Evolutionary conservation across 1,139 yeast genomes (phyloP), one percentile per base, ranked within the genome.

Genomic region (Meyerozyma smithsonii): DNA sequence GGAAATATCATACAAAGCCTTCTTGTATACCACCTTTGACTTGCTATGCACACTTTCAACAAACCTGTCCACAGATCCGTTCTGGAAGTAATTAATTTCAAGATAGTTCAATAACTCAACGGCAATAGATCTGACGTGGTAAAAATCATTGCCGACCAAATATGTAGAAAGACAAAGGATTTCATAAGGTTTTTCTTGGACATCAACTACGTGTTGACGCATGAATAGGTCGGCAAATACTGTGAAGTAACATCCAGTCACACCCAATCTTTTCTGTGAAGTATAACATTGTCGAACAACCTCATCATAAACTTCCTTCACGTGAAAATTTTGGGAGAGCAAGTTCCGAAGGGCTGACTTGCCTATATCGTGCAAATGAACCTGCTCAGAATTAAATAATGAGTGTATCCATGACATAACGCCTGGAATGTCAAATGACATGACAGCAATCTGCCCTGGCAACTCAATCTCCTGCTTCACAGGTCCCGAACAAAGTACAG

Each of bases 351-450:
- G 62, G 0, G 97, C 97, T n/a, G 67, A 62, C 28, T 78, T 73
- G 0, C 96, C 97, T 26, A 84, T 59, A 3, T 68, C 77, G 41
- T 77, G 79, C 28, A 84, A 68, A 33, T 72, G 71, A 10, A 82
- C 89, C 36, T 75, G 73, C 5, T 74, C 72, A 0, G 86, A 74
- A 19, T 70, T 67, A 41, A 89, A 72, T 23, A 89, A 64, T 1
- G 88, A 70, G 47, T 83, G 83, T 26, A 89, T 75, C 97, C 97
- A 92, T 20, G 74, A 68, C 60, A 89, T 69, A 28, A 89, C 65
- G 1, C 79, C 81, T 4, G 76, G 69, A 7, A 84, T 72, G 49
- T 87, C 92, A 60, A 89, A 87, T 0, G 90, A 79, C 52, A 83
- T 66, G 1, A 76, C 61, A 0, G 72, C 74, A 5, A 63, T 52